A percentile compares a stretch with the other conserved stretches of the same genome.
These are phyloP conservation scores for Parasarocladium wereldwijsianum DNA, from an alignment of 2,329 filamentous ascomycete species.

Conservation along the genomic window DNA sequence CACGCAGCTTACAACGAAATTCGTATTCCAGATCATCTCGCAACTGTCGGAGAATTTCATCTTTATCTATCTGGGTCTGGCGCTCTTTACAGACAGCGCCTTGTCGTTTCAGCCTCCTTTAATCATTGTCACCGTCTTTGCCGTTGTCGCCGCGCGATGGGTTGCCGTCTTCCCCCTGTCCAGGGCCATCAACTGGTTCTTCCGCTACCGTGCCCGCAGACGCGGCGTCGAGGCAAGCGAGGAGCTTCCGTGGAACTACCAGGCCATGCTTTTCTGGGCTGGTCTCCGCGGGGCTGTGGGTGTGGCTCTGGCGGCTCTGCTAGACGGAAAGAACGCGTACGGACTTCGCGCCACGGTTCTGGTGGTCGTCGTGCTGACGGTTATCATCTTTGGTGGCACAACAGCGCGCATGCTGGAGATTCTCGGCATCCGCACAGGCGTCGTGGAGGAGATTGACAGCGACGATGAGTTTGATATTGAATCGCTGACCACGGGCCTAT, in stretches of 20 bases:
- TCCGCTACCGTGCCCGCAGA: constrained; percentile 68
- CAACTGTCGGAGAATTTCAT: constrained; percentile 98
- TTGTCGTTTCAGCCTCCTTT: constrained; percentile 88
- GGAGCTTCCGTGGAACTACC: constrained; percentile 86
- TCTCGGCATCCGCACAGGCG: constrained; percentile 85
- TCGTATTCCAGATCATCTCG: constrained; percentile 85
- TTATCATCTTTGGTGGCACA: constrained; percentile 97
- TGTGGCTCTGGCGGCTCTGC: constrained; percentile 79
- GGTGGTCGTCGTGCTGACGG: constrained; percentile 90
- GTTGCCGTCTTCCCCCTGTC: constrained; percentile 91
- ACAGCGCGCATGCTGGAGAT: constrained; percentile 98
- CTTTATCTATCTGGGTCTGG: constrained; percentile 94
- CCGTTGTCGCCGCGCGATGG: constrained; percentile 86
- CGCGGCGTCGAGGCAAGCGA: constrained; percentile 63
- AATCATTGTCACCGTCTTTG: constrained; percentile 81
- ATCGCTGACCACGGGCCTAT: constrained; percentile 53
- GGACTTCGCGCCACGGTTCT: constrained; percentile 89
- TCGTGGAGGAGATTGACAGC: constrained; percentile 92
- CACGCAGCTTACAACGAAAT: constrained; percentile 95
- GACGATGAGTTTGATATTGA: constrained; percentile 99
- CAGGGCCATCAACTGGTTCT: constrained; percentile 79
- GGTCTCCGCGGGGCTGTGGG: constrained; percentile 90
- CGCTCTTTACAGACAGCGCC: constrained; percentile 80
- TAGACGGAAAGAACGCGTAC: constrained; percentile 67
- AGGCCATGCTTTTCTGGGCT: constrained; percentile 99